Evolutionary conservation across 495 filamentous ascomycete species (phyloP).

Genomic region (Sordaria brevicollis): DNA sequence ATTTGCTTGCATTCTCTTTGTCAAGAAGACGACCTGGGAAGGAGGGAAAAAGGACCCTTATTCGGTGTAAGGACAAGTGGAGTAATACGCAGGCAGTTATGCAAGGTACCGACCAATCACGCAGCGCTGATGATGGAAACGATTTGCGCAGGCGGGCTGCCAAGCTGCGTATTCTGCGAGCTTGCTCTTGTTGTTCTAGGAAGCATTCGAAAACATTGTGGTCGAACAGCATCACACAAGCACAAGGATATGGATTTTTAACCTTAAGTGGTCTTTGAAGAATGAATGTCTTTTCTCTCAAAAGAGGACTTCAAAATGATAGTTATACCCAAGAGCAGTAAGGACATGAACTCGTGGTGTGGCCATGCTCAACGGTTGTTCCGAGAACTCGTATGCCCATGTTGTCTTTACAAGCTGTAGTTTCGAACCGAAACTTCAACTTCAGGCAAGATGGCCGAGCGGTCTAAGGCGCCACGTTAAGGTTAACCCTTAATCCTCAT

Average conservation of each 20-base stretch:
- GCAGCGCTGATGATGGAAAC: rapidly evolving
- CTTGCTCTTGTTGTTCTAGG: not conserved
- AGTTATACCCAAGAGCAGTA: no score
- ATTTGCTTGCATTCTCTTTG: not conserved
- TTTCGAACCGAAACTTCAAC: not conserved
- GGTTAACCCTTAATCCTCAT: not conserved
- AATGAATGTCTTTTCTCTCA: no score
- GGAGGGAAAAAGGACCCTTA: not conserved
- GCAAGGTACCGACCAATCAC: not conserved
- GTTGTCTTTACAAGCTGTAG: rapidly evolving
- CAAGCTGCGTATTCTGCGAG: not conserved
- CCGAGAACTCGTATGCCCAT: no score
- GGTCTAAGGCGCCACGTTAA: not conserved
- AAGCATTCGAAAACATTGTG: not conserved
- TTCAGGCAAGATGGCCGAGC: not conserved
- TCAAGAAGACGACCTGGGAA: not conserved
- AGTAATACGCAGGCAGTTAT: not conserved
- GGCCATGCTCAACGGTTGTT: not conserved
- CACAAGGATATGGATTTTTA: not conserved
- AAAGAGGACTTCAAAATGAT: no score
- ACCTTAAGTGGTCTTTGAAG: no score
- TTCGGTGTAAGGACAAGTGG: not conserved
- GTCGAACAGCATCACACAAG: not conserved
- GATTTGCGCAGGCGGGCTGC: not conserved
- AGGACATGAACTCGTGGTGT: not conserved